Base-by-base conservation (phyloP, 1,139 yeast species). In the Saccharomyces pastorianus region DNA sequence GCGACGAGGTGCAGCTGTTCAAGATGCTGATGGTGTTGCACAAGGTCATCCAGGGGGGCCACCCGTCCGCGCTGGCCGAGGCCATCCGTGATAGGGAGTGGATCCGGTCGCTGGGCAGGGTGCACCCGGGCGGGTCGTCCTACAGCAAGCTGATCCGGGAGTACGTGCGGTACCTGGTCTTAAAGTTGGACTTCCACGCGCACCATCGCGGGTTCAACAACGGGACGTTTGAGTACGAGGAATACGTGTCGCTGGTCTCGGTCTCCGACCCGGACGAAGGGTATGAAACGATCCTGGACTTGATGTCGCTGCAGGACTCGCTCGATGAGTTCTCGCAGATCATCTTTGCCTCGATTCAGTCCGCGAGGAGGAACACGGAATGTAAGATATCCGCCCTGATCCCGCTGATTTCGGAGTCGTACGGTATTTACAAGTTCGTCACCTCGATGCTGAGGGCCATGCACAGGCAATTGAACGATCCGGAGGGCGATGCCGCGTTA, bases 201-300 rank as follows among this genome's bases (percentile, higher is more conserved):
- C 79, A 81, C 58, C 96, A 93, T 66, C 84, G 89, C 13, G 96
- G 91, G 2, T 93, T 91, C 73, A 58, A 61, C 44, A 91, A 88
- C 66, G 98, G 98, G 23, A 90, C 91, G 49, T 93, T 93, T 71
- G 99, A 93, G 68, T 93, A 93, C 66, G 96, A 90, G 68, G 99
- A 93, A 67, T 93, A 91, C 67, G 83, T 91, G 48, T 88, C 96
- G 1, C 77, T 93, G 61, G 80, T 90, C 57, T 84, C 91, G 3
- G 95, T 89, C 46, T 85, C 88, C 65, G 96, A 93, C 67, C 97
- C 97, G 2, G 91, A 93, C 67, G 96, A 90, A 72, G 98, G 98
- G 6, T 93, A 88, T 67, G 96, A 91, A 65, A 84, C 96, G 1
- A 82, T 91, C 59, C 72, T 89, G 59, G 96, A 89, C 68, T 75